Evolutionary conservation across 1,284 basidiomycete genomes (phyloP).

Genomic region (Mycena citricolor): DNA sequence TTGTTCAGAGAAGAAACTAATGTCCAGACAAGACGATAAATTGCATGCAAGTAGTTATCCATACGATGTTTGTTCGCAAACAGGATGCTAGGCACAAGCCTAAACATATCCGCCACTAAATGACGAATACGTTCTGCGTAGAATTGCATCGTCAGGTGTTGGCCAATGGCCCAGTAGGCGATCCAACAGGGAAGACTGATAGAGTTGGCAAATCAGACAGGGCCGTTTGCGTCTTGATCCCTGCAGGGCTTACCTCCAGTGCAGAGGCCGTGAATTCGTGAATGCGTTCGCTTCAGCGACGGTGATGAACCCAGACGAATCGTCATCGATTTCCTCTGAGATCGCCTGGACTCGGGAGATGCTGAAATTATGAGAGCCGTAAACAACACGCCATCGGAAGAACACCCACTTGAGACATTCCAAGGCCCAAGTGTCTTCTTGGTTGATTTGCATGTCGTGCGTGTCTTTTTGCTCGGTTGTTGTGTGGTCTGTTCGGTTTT

Average conservation of each 20-base stretch:
- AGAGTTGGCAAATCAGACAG: not conserved
- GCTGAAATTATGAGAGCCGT: not conserved
- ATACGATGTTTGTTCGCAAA: constrained; percentile 22
- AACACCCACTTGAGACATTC: constrained; percentile 15
- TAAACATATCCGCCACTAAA: constrained; percentile 25
- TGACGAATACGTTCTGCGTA: constrained; percentile 13
- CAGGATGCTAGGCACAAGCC: constrained; percentile 11
- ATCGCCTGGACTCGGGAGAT: constrained; percentile 19
- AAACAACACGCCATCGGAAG: not conserved
- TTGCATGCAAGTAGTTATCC: constrained; percentile 22
- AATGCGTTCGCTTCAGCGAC: constrained; percentile 33
- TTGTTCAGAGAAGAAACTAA: constrained; percentile 11
- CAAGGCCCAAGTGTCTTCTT: constrained; percentile 17
- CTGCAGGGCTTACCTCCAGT: constrained; percentile 31
- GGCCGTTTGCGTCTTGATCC: not conserved
- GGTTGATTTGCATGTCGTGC: not conserved
- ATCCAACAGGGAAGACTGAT: constrained; percentile 27
- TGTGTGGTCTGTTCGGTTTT: no score
- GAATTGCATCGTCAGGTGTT: constrained; percentile 10
- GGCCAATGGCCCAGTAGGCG: constrained; percentile 28
- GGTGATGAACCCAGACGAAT: constrained; percentile 32
- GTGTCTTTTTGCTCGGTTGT: no score
- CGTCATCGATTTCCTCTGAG: constrained; percentile 32
- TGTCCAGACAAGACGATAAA: constrained; percentile 6
- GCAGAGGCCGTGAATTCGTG: constrained; percentile 25